Conservation (phyloP, 2,329 filamentous ascomycete genomes). For the Monosporascus sp. region DNA sequence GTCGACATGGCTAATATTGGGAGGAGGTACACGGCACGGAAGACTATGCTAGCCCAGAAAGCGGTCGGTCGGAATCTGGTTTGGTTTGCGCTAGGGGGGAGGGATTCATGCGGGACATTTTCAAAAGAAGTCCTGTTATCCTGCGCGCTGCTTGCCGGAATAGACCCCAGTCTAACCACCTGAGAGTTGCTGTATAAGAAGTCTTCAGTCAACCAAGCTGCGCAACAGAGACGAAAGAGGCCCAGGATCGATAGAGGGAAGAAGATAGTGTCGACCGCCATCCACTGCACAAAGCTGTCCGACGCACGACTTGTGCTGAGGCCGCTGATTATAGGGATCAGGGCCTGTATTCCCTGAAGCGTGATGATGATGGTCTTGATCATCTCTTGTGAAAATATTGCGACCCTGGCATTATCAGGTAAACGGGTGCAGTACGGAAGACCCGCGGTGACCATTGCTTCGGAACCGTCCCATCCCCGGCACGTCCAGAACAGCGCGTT, state of each 20-base stretch:
- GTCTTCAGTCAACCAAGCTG: constrained; percentile 19
- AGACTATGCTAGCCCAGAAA: constrained; percentile 6
- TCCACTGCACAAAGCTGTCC: constrained; percentile 2
- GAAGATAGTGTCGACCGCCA: constrained; percentile 14
- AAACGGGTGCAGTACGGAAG: constrained; percentile 9
- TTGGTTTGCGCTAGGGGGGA: not conserved
- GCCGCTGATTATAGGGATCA: not conserved
- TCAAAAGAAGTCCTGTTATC: not conserved
- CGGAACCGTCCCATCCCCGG: constrained; percentile 28
- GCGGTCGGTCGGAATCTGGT: constrained; percentile 3
- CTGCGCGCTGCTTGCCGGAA: too few relatives aligned
- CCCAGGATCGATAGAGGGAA: constrained; percentile 17
- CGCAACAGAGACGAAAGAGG: constrained; percentile 15
- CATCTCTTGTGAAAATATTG: constrained; percentile 11
- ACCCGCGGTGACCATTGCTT: constrained; percentile 18
- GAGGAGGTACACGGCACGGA: constrained; percentile 7
- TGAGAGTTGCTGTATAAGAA: constrained; percentile 3
- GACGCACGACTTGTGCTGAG: constrained; percentile 3
- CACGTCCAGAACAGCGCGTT: constrained; percentile 31
- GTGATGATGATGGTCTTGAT: constrained; percentile 19
- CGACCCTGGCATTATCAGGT: constrained; percentile 8
- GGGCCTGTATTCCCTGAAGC: constrained; percentile 13
- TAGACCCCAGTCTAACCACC: not conserved
- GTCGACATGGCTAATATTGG: constrained; percentile 1
- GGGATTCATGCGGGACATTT: not conserved